Evolutionary conservation across 176 grass and related monocot genomes (phyloP), one percentile per base, ranked within the genome.

Genomic region (Lolium rigidum): DNA sequence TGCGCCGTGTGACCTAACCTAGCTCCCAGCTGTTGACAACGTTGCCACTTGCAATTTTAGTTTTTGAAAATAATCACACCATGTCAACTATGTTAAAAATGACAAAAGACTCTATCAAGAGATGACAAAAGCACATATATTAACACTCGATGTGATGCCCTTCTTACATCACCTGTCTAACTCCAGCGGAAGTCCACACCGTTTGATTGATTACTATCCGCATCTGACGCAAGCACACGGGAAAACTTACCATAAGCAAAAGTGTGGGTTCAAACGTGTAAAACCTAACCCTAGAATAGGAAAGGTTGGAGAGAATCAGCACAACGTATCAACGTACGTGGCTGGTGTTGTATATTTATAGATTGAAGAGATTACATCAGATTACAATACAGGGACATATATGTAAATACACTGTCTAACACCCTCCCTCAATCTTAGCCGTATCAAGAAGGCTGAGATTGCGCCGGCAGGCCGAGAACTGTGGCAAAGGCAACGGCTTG

Each of bases 21-120:
- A 83, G 60, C 38, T 35, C 6, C 39, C 31, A 56, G 54, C 56
- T 35, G 31, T 66, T 83, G 80, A 83, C 84, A 62, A 79, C 50
- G 18, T 65, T 57, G 48, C 25, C 74, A 78, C 50, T 63, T 6
- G 57, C 64, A 79, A 79, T 47, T 71, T 25, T 37, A n/a, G 49
- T 28, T 46, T 54, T 60, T 20, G 9, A 73, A 10, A 52, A 65
- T 43, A 17, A 5, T 67, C 74, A 13, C 39, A 31, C 58, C 57
- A 22, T 50, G 65, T 83, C 80, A 83, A 66, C 4, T 46, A 17
- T 7, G 1, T 4, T 52, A 31, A 10, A 56, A 17, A 56, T 54
- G 21, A 18, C 17, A 80, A 78, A 62, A 41, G 2, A 20, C 11
- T 17, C 58, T 74, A 46, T 44, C 54, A 84, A 14, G 26, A 63